These are phyloP conservation scores for Carex kokanica DNA, from an alignment of 176 grass and related monocot genomes.

Conservation along the genomic window DNA sequence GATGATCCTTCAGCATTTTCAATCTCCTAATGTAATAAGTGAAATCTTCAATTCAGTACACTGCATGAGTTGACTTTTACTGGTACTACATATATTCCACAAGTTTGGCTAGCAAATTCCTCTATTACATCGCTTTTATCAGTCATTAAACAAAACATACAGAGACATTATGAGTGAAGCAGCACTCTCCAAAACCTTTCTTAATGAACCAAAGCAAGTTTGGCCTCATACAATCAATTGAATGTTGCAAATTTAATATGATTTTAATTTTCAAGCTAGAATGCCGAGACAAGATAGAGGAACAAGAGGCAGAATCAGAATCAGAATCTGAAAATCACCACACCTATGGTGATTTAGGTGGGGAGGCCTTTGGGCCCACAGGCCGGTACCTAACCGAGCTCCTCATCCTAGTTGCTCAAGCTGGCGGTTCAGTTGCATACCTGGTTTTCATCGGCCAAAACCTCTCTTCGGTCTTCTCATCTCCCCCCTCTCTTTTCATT, in stretches of 20 bases:
- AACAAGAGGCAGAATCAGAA: constrained; percentile 39
- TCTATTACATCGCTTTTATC: not conserved
- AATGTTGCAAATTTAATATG: not conserved
- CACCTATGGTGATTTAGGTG: constrained; percentile 79
- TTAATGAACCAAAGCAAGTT: not conserved
- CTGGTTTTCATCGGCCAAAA: constrained; percentile 93
- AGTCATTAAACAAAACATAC: not conserved
- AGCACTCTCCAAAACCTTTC: not conserved
- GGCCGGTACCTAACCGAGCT: constrained; percentile 72
- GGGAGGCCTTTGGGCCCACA: constrained; percentile 54
- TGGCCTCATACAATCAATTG: not conserved
- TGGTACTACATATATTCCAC: not conserved
- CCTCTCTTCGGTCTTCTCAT: constrained; percentile 62
- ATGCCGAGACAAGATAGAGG: constrained; percentile 62
- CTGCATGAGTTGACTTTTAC: not conserved
- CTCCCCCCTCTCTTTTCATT: constrained; percentile 45
- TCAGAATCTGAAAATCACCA: constrained; percentile 25
- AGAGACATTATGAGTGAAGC: not conserved
- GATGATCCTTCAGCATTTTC: not conserved
- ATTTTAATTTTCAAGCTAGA: constrained; percentile 57
- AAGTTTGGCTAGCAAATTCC: not conserved
- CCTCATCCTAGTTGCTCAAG: constrained; percentile 68
- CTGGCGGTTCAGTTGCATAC: constrained; percentile 72
- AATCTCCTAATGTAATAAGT: not conserved
- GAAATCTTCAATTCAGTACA: not conserved